phyloP scores from a whole-genome alignment of 768 basidiomycete genomes.

The Rhodotorula babjevae region DNA sequence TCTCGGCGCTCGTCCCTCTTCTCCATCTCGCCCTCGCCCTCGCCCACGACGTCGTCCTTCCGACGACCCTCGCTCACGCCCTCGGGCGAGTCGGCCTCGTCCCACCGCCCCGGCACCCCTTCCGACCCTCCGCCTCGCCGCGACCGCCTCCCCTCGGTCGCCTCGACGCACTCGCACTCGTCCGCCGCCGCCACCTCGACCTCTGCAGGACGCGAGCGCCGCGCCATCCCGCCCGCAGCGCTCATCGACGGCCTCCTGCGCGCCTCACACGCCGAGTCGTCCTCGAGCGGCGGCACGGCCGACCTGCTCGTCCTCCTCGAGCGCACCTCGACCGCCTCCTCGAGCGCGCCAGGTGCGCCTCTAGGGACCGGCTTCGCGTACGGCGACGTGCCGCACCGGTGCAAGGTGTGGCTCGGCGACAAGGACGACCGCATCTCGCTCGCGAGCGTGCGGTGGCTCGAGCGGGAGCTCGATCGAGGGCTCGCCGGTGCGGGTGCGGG shows the following conservation, averaged over 20 bases:
- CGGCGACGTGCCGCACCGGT: conserved; percentile 65
- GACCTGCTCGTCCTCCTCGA: conserved; percentile 90
- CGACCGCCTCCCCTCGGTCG: background rate
- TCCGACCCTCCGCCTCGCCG: background rate
- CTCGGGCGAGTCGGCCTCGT: background rate
- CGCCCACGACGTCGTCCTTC: background rate
- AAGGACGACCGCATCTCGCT: conserved; percentile 89
- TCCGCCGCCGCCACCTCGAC: background rate
- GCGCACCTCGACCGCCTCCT: conserved; percentile 54
- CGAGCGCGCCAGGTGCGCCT: no score
- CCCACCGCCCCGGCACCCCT: background rate
- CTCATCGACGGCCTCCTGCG: conserved; percentile 87
- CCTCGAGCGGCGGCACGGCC: conserved; percentile 72
- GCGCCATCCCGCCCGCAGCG: background rate
- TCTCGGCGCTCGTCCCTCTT: background rate
- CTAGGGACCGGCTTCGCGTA: conserved; percentile 66
- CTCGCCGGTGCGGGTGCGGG: background rate
- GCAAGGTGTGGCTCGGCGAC: conserved; percentile 88
- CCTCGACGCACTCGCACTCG: background rate
- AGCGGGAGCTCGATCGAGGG: conserved; percentile 62
- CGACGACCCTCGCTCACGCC: background rate
- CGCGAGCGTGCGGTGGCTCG: conserved; percentile 76
- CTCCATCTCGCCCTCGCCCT: background rate
- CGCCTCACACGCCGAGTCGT: conserved; percentile 90
- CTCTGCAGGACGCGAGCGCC: background rate